Evolutionary conservation across 176 grass and related monocot genomes (phyloP).

Genomic region (Oryza glaberrima): DNA sequence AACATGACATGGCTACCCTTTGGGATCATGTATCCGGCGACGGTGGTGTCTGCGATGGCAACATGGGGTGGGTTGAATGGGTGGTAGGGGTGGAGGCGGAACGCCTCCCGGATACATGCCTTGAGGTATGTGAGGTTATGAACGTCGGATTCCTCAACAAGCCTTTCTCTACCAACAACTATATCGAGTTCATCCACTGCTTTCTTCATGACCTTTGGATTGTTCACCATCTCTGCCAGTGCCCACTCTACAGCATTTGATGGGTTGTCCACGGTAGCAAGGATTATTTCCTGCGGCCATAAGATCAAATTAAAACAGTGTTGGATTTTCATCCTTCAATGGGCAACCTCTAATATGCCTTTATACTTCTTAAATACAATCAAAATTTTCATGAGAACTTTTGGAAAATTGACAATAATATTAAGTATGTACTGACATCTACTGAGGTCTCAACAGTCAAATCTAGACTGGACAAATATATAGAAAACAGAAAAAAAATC

Average conservation of each 20-base stretch:
- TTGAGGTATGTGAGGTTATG: slow-evolving; percentile 39
- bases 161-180: slow-evolving; percentile 22
- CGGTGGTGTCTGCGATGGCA: background rate
- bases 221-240: slow-evolving; percentile 31
- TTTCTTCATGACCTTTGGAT: slow-evolving; percentile 25
- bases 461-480: too few relatives aligned
- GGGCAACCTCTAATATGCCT: too few relatives aligned
- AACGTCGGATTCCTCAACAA: slow-evolving; percentile 40
- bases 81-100: slow-evolving; percentile 38
- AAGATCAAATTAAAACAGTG: background rate
- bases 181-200: background rate
- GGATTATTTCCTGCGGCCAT: slow-evolving; percentile 17
- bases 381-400: too few relatives aligned
- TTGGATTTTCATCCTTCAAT: too few relatives aligned
- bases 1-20: slow-evolving; percentile 37
- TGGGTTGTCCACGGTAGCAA: slow-evolving; percentile 22
- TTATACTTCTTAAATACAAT: too few relatives aligned
- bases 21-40: slow-evolving; percentile 40
- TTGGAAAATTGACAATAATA: too few relatives aligned
- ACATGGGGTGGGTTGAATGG: slow-evolving; percentile 46
- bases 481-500: too few relatives aligned
- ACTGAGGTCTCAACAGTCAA: too few relatives aligned
- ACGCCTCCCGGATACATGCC: slow-evolving; percentile 20
- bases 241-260: slow-evolving; percentile 39
- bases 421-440: too few relatives aligned